phyloP scores from a whole-genome alignment of 192 early-diverging fungal species.

The Podochytrium sp. region DNA sequence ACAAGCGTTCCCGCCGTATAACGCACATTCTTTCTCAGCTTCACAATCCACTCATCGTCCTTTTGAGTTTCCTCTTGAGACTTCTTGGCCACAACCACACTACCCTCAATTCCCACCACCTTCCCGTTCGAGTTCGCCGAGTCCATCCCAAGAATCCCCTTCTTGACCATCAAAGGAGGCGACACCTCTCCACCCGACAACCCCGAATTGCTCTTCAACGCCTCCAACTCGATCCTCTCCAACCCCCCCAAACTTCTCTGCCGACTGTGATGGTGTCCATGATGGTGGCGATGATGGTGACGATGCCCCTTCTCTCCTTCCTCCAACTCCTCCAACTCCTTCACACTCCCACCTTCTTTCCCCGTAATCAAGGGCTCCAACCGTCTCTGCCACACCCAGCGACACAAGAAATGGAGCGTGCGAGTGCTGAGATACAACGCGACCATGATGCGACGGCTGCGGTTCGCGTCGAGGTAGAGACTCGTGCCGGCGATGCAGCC shows the following conservation, averaged over 20 bases:
- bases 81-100: background rate
- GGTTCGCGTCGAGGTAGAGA: slow-evolving; percentile 40
- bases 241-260: background rate
- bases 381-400: slow-evolving; percentile 39
- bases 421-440: slow-evolving; percentile 47
- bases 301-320: slow-evolving; percentile 11
- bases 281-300: background rate
- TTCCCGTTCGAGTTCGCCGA: background rate
- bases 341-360: background rate
- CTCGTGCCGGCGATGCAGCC: slow-evolving; percentile 35
- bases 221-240: background rate
- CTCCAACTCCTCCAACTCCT: slow-evolving; percentile 31
- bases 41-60: background rate
- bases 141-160: background rate
- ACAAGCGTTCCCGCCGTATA: slow-evolving; percentile 31
- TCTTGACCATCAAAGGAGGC: background rate
- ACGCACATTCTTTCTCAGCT: slow-evolving; percentile 26
- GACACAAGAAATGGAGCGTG: slow-evolving; percentile 41
- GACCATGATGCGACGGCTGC: slow-evolving; percentile 42
- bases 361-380: slow-evolving; percentile 7
- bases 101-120: background rate
- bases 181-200: background rate
- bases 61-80: background rate
- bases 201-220: background rate
- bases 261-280: background rate